Evolutionary conservation across 106 monocot species (phyloP).

Genomic region (Chionographis japonica): DNA sequence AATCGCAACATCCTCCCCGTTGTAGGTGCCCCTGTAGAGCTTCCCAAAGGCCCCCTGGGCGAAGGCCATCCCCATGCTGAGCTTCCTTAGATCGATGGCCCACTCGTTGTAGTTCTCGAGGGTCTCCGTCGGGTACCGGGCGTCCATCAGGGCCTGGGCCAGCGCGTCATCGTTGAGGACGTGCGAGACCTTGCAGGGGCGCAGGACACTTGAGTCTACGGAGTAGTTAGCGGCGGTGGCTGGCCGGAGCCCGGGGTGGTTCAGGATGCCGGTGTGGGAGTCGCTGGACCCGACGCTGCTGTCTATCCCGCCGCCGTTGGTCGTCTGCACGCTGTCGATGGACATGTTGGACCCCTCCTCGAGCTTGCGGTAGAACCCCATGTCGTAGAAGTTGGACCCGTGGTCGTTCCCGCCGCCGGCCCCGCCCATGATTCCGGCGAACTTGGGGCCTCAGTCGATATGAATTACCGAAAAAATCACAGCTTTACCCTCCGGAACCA

Average conservation of each 20-base stretch:
- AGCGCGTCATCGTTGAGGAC: slow-evolving; percentile 16
- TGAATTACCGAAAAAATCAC: not conserved
- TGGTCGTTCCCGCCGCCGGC: slow-evolving; percentile 6
- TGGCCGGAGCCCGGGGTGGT: slow-evolving; percentile 19
- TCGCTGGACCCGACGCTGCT: slow-evolving; percentile 25
- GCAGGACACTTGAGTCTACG: slow-evolving; percentile 11
- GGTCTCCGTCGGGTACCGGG: slow-evolving; percentile 7
- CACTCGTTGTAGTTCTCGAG: slow-evolving; percentile 17
- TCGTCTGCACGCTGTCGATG: slow-evolving; percentile 15
- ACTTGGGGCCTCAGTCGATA: slow-evolving; percentile 11
- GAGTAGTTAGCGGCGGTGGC: slow-evolving; percentile 11
- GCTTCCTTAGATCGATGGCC: slow-evolving; percentile 15
- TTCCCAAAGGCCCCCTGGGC: slow-evolving; percentile 28
- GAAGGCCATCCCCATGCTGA: slow-evolving; percentile 20
- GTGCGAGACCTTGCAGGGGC: not conserved
- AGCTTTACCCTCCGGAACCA: not conserved
- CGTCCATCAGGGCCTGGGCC: slow-evolving; percentile 19
- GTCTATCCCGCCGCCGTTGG: not conserved
- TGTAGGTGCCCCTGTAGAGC: slow-evolving; percentile 24
- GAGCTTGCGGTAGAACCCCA: slow-evolving; percentile 17
- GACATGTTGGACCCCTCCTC: slow-evolving; percentile 27
- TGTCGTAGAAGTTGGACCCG: slow-evolving; percentile 10
- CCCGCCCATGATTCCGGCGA: slow-evolving; percentile 9
- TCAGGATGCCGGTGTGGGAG: slow-evolving; percentile 19
- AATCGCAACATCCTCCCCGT: slow-evolving; percentile 27